Conservation (phyloP, 352 stramenopile genomes). For the Achlya hypogyna region DNA sequence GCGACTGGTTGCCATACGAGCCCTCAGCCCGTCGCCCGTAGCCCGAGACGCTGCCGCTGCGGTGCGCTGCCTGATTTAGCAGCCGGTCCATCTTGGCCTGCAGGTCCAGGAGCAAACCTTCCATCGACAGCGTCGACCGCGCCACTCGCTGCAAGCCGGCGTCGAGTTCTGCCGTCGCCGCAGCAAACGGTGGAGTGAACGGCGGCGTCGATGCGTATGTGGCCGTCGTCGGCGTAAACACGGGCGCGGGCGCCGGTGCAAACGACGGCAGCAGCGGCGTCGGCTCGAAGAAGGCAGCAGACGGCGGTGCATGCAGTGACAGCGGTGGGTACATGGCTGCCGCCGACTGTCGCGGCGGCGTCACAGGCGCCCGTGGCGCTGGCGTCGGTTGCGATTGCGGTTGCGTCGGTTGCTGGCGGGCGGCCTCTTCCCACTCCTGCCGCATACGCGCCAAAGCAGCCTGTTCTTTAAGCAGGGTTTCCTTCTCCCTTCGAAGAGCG, state of each 20-base stretch:
- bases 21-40: no score
- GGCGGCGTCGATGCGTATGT: constrained; percentile 20
- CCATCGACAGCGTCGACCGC: constrained; percentile 67
- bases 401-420: constrained; percentile 28
- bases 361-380: not conserved
- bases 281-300: not conserved
- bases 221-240: not conserved
- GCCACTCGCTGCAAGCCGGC: constrained; percentile 58
- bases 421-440: constrained; percentile 58
- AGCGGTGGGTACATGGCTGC: not conserved
- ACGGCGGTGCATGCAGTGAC: not conserved
- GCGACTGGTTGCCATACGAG: constrained; percentile 20
- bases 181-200: constrained; percentile 10
- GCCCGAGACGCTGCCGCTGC: constrained; percentile 24
- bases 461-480: constrained; percentile 60
- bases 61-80: constrained; percentile 53
- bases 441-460: constrained; percentile 48
- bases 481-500: constrained; percentile 27
- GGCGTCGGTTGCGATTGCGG: not conserved
- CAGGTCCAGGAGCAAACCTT: constrained; percentile 57
- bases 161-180: constrained; percentile 35
- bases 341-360: not conserved
- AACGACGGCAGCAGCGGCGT: constrained; percentile 15
- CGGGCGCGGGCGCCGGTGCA: not conserved
- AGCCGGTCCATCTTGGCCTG: constrained; percentile 77